Conservation (phyloP, 1,284 basidiomycete genomes). For the Kwoniella shivajii region DNA sequence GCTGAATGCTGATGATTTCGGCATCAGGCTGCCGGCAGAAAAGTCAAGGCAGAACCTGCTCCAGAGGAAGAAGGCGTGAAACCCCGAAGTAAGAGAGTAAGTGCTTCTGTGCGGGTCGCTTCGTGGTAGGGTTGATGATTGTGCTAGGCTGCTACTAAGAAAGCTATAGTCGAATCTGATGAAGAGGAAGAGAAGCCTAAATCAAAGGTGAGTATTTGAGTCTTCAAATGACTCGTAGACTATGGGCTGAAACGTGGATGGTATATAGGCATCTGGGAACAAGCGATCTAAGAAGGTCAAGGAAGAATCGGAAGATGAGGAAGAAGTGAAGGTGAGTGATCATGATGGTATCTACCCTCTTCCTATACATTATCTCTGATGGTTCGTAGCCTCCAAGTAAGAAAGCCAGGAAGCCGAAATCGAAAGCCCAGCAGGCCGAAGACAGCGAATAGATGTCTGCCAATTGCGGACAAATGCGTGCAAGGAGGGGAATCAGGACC, state of each 20-base stretch:
- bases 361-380: background rate
- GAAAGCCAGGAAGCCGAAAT: conserved; percentile 11
- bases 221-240: background rate
- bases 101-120: background rate
- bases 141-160: conserved; percentile 6
- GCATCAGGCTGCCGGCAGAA: conserved; percentile 13
- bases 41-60: conserved; percentile 16
- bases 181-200: conserved; percentile 15
- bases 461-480: background rate
- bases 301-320: conserved; percentile 13
- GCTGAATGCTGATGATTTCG: background rate
- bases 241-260: background rate
- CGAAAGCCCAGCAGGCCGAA: conserved; percentile 3
- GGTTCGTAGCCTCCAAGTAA: conserved; percentile 10
- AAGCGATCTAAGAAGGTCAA: conserved; percentile 15
- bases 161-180: conserved; percentile 13
- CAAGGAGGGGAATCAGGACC: too few relatives aligned
- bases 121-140: background rate
- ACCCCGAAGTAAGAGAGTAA: conserved; percentile 18
- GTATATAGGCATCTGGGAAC: background rate
- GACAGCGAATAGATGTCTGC: background rate
- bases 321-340: conserved; percentile 25
- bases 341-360: background rate
- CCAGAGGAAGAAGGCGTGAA: conserved; percentile 8
- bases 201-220: conserved; percentile 10